These are phyloP conservation scores for Tetracladium setigerum DNA, from an alignment of 495 filamentous ascomycete species.

Conservation along the genomic window DNA sequence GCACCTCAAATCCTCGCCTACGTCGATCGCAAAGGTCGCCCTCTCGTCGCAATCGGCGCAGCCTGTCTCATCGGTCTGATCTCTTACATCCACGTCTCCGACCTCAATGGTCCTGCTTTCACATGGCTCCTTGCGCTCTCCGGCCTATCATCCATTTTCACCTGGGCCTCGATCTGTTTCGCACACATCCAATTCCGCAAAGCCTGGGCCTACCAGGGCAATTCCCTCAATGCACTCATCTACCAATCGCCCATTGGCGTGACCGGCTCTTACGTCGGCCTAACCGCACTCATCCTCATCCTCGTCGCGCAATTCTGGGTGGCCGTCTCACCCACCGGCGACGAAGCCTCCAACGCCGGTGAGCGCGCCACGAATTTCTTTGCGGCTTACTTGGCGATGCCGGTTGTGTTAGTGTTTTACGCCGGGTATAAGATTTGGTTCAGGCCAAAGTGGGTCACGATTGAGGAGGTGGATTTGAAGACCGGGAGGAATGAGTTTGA, in stretches of 20 bases:
- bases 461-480: conserved; percentile 71
- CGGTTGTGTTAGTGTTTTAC: conserved; percentile 71
- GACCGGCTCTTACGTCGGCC: conserved; percentile 75
- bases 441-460: conserved; percentile 56
- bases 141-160: conserved; percentile 83
- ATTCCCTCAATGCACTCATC: conserved; percentile 65
- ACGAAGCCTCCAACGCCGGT: conserved; percentile 30
- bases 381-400: conserved; percentile 65
- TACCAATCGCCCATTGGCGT: conserved; percentile 78
- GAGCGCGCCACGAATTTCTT: conserved; percentile 63
- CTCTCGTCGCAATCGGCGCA: conserved; percentile 64
- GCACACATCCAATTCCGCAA: conserved; percentile 86
- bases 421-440: conserved; percentile 69
- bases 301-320: conserved; percentile 92
- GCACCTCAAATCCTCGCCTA: conserved; percentile 71
- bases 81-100: conserved; percentile 66
- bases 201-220: conserved; percentile 68
- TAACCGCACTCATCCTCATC: conserved; percentile 71
- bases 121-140: conserved; percentile 87
- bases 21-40: conserved; percentile 80
- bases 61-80: conserved; percentile 66
- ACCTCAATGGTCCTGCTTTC: conserved; percentile 58
- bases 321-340: conserved; percentile 64
- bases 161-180: conserved; percentile 84
- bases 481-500: conserved; percentile 87